phyloP scores from a whole-genome alignment of 192 early-diverging fungal genomes.

The Coemansia sp. region DNA sequence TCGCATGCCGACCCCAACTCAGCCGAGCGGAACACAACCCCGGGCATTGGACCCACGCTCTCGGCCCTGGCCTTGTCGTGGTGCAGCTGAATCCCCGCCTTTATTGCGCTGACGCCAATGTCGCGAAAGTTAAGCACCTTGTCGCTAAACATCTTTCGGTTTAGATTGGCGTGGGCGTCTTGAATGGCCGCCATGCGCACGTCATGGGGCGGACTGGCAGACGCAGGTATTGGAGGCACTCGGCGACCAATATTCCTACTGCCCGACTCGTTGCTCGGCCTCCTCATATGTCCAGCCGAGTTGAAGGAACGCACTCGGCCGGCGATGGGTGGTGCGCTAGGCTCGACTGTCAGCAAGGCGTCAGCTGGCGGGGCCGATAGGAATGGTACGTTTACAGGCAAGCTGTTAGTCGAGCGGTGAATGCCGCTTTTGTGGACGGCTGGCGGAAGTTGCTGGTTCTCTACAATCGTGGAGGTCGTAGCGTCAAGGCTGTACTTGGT shows the following conservation, averaged over 20 bases:
- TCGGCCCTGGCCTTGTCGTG: slow-evolving; percentile 20
- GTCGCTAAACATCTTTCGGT: slow-evolving; percentile 42
- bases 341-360: slow-evolving; percentile 11
- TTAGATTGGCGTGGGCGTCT: slow-evolving; percentile 27
- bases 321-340: slow-evolving; percentile 41
- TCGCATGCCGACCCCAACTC: slow-evolving; percentile 49
- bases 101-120: slow-evolving; percentile 49
- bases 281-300: slow-evolving; percentile 22
- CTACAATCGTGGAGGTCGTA: not conserved
- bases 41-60: slow-evolving; percentile 46
- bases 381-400: slow-evolving; percentile 29
- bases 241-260: not conserved
- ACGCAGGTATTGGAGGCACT: not conserved
- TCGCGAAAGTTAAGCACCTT: slow-evolving; percentile 54
- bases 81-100: slow-evolving; percentile 20
- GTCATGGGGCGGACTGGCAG: slow-evolving; percentile 25
- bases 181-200: slow-evolving; percentile 38
- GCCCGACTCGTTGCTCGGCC: not conserved
- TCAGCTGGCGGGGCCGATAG: slow-evolving; percentile 28
- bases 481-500: slow-evolving; percentile 23
- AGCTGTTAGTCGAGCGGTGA: slow-evolving; percentile 31
- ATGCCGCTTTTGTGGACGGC: slow-evolving; percentile 22
- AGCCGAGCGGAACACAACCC: slow-evolving; percentile 57
- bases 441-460: slow-evolving; percentile 9
- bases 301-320: slow-evolving; percentile 26